Percentiles rank a stretch among this genome's conserved stretches.
Evolutionary conservation across 2,329 filamentous ascomycete genomes (phyloP).

Genomic region (Stromatinia cepivora): DNA sequence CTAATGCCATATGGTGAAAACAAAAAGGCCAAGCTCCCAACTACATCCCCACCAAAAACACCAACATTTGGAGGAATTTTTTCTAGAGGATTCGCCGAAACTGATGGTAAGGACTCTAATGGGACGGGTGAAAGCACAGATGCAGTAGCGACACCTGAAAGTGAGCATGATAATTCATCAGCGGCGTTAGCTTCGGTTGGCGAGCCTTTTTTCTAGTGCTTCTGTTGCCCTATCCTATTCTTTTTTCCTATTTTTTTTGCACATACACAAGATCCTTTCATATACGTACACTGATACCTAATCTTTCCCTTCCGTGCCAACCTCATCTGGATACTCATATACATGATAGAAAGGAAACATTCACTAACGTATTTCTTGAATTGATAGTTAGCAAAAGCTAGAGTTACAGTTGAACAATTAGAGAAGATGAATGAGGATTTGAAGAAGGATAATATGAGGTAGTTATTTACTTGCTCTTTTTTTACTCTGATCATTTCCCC

Average conservation of each 20-base stretch:
- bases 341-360: background rate
- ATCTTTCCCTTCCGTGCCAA: background rate
- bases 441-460: constrained; percentile 53
- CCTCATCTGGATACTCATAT: background rate
- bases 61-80: constrained; percentile 48
- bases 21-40: constrained; percentile 42
- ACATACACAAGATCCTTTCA: background rate
- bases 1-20: constrained; percentile 39
- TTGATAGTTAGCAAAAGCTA: constrained; percentile 41
- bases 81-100: constrained; percentile 54
- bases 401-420: constrained; percentile 41
- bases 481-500: background rate
- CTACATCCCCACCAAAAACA: constrained; percentile 44
- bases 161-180: constrained; percentile 61
- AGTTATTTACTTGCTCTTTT: constrained; percentile 24
- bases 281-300: background rate
- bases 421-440: constrained; percentile 57
- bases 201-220: constrained; percentile 37
- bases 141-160: constrained; percentile 53
- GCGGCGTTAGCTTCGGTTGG: constrained; percentile 68
- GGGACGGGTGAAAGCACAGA: constrained; percentile 28
- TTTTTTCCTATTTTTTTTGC: background rate
- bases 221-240: constrained; percentile 26
- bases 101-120: constrained; percentile 39
- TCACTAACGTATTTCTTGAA: constrained; percentile 31